A percentile compares a stretch with the other conserved stretches of the same genome.
Evolutionary conservation across 2,329 filamentous ascomycete species (phyloP).

Genomic region (Aureobasidium leucospermi): DNA sequence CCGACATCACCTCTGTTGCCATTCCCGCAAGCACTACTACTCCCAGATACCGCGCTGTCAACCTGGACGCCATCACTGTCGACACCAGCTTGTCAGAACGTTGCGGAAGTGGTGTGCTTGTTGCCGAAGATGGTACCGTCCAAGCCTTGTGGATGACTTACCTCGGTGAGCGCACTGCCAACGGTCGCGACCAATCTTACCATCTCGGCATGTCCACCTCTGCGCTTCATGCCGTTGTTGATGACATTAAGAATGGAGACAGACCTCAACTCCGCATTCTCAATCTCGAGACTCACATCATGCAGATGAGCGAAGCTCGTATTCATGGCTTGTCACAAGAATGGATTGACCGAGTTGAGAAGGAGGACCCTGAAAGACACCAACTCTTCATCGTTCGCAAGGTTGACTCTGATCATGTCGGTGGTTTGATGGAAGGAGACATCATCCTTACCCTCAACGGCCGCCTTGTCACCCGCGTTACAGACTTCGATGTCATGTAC

Average conservation of each 20-base stretch:
- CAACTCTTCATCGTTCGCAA: constrained; percentile 99
- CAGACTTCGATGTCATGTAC: constrained; percentile 95
- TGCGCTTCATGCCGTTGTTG: constrained; percentile 79
- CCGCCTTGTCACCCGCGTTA: constrained; percentile 86
- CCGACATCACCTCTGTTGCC: constrained; percentile 92
- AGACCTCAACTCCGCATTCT: constrained; percentile 81
- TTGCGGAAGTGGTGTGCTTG: constrained; percentile 87
- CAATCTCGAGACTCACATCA: constrained; percentile 87
- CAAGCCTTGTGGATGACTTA: constrained; percentile 97
- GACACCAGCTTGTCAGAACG: constrained; percentile 87
- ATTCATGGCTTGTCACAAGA: constrained; percentile 96
- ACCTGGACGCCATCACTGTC: constrained; percentile 93
- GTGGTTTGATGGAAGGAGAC: constrained; percentile 79
- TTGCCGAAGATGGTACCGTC: constrained; percentile 83
- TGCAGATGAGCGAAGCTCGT: constrained; percentile 93
- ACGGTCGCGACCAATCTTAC: constrained; percentile 89
- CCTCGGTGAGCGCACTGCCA: constrained; percentile 75
- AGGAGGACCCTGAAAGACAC: constrained; percentile 83
- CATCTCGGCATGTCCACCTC: constrained; percentile 88
- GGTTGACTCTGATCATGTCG: constrained; percentile 57
- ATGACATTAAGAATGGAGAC: constrained; percentile 72
- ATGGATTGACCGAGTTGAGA: constrained; percentile 86
- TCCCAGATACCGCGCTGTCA: constrained; percentile 87
- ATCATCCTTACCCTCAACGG: constrained; percentile 86
- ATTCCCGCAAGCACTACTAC: constrained; percentile 91